Conservation (phyloP, 768 basidiomycete species). For the Pleurotus giganteus region DNA sequence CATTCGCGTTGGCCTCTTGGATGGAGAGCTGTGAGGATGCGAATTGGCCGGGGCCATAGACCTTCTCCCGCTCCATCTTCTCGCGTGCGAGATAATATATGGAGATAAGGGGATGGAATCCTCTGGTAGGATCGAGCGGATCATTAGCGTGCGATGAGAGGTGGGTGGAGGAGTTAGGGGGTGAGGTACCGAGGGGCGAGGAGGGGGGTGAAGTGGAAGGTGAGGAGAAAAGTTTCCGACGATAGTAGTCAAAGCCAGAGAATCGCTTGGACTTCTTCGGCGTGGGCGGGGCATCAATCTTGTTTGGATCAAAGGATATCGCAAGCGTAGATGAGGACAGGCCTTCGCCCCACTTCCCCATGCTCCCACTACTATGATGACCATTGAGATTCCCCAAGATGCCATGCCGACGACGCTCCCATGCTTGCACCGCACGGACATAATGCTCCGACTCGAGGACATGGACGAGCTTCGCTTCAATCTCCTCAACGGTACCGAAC, state of each 20-base stretch:
- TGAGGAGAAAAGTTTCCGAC: slow-evolving; percentile 76
- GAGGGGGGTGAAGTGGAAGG: slow-evolving; percentile 48
- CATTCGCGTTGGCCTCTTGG: slow-evolving; percentile 20
- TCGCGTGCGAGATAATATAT: slow-evolving; percentile 97
- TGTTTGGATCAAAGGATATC: slow-evolving; percentile 53
- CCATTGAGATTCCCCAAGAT: slow-evolving; percentile 29
- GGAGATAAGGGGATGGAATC: slow-evolving; percentile 92
- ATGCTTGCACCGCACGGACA: slow-evolving; percentile 65
- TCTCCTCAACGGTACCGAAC: slow-evolving; percentile 87
- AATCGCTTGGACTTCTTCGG: slow-evolving; percentile 81
- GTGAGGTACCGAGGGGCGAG: slow-evolving; percentile 47
- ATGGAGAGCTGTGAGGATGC: slow-evolving; percentile 86
- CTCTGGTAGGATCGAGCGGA: slow-evolving; percentile 79
- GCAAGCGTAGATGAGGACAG: slow-evolving; percentile 71
- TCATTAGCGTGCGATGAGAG: slow-evolving; percentile 46
- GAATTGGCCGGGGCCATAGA: slow-evolving; percentile 93
- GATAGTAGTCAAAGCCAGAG: slow-evolving; percentile 93
- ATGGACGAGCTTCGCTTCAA: slow-evolving; percentile 67
- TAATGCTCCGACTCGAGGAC: slow-evolving; percentile 82
- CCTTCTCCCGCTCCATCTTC: slow-evolving; percentile 90
- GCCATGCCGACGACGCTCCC: slow-evolving; percentile 66
- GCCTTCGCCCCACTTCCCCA: slow-evolving; percentile 50
- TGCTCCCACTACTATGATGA: slow-evolving; percentile 32
- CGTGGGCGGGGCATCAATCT: slow-evolving; percentile 40
- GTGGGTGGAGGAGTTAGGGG: slow-evolving; percentile 57